Percentiles rank a stretch among this genome's conserved stretches.
These are phyloP conservation scores for Metarhizium album DNA, from an alignment of 2,329 filamentous ascomycete genomes.

Conservation along the genomic window DNA sequence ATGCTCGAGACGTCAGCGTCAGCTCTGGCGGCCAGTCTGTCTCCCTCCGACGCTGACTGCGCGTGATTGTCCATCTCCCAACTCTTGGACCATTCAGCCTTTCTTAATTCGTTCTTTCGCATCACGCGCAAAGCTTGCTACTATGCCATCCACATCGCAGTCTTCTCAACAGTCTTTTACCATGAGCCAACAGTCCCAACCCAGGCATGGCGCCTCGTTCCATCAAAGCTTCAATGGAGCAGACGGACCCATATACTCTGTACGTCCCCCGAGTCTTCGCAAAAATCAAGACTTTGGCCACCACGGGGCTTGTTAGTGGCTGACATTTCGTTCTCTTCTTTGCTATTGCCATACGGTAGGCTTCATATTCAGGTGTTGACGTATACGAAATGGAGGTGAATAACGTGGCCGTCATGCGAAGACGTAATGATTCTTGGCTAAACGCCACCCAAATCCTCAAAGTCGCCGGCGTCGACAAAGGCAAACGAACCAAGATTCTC, in stretches of 20 bases:
- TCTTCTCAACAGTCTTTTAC: conserved; percentile 45
- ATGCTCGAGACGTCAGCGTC: not conserved
- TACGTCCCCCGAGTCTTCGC: conserved; percentile 22
- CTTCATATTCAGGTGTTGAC: conserved; percentile 88
- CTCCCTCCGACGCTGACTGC: conserved; percentile 1
- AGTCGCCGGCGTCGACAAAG: conserved; percentile 93
- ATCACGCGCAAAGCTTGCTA: not conserved
- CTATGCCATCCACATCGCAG: conserved; percentile 35
- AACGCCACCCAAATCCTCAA: conserved; percentile 98
- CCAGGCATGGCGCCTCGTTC: conserved; percentile 27
- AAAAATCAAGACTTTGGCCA: not conserved
- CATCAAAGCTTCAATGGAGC: conserved; percentile 22
- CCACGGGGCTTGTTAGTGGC: not conserved
- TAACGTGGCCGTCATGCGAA: conserved; percentile 86
- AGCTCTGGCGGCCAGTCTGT: not conserved
- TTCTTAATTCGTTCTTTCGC: not conserved
- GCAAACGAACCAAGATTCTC: conserved; percentile 91
- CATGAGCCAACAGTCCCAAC: conserved; percentile 45
- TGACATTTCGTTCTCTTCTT: not conserved
- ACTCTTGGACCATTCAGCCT: not conserved
- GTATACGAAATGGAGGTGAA: conserved; percentile 99
- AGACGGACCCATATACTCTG: conserved; percentile 51
- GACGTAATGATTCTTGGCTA: conserved; percentile 88
- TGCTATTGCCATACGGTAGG: conserved; percentile 33
- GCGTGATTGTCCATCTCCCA: not conserved